These are phyloP conservation scores for Phytophthora chlamydospora DNA, from an alignment of 352 stramenopile genomes.

Conservation along the genomic window DNA sequence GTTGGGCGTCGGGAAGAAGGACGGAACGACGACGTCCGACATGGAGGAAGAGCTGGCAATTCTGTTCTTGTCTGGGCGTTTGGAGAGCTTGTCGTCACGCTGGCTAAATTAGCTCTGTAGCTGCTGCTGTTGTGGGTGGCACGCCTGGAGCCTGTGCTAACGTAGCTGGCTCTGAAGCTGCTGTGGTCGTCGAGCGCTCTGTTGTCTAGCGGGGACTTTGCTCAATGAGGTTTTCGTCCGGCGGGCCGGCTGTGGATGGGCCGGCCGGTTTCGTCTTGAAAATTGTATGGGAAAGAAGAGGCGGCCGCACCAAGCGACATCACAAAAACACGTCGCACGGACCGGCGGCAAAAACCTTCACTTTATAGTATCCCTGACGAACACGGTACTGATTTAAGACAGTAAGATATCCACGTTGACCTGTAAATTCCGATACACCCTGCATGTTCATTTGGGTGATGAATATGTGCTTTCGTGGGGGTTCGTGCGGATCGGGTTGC, in stretches of 20 bases:
- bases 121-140: not conserved
- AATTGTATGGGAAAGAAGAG: conserved; percentile 33
- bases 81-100: too few species aligned
- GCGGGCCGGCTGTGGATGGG: conserved; percentile 6
- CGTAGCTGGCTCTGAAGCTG: not conserved
- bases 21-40: conserved; percentile 66
- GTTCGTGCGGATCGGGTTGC: conserved; percentile 30
- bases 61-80: too few species aligned
- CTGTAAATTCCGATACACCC: not conserved
- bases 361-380: not conserved
- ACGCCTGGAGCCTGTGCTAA: too few species aligned
- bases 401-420: too few species aligned
- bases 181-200: conserved; percentile 6
- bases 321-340: conserved; percentile 36
- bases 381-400: not conserved
- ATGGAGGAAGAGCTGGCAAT: conserved; percentile 24
- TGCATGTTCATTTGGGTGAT: not conserved
- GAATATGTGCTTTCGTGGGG: conserved; percentile 7
- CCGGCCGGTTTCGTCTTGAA: conserved; percentile 26
- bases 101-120: conserved; percentile 11
- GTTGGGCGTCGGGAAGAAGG: conserved; percentile 81
- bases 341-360: conserved; percentile 23
- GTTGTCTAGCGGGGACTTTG: conserved; percentile 26
- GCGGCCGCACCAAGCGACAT: conserved; percentile 23
- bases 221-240: conserved; percentile 21